Conservation (phyloP, 2,329 filamentous ascomycete species). For the Apiospora saccharicola region DNA sequence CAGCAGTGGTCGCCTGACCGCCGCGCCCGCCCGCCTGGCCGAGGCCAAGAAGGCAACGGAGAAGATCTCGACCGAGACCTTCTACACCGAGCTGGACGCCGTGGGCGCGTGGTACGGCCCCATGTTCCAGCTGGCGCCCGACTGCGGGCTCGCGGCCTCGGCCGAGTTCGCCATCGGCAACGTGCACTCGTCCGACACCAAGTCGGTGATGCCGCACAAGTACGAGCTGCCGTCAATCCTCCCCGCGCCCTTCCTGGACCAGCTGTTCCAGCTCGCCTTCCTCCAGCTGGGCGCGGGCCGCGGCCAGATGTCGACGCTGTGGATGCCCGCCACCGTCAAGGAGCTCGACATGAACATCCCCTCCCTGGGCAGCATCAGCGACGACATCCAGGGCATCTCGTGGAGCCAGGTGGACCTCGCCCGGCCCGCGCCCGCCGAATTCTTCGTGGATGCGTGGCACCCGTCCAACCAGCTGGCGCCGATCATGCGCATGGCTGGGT, state of each 20-base stretch:
- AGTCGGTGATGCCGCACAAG: conserved; percentile 16
- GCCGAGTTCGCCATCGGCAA: conserved; percentile 3
- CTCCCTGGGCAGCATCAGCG: not conserved
- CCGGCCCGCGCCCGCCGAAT: not conserved
- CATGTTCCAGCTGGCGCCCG: conserved; percentile 3
- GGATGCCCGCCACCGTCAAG: not conserved
- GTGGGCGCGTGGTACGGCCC: conserved; percentile 26
- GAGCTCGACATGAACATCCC: conserved; percentile 9
- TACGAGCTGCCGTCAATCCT: conserved; percentile 17
- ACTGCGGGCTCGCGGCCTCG: not conserved
- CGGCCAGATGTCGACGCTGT: not conserved
- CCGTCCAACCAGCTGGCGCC: not conserved
- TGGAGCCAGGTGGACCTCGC: not conserved
- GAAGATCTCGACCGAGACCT: conserved; percentile 39
- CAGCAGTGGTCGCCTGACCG: conserved; percentile 26
- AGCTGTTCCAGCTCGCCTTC: conserved; percentile 3
- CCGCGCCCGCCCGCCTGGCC: not conserved
- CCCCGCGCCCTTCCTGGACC: conserved; percentile 6
- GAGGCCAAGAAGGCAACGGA: not conserved
- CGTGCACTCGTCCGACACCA: not conserved
- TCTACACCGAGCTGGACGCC: conserved; percentile 32
- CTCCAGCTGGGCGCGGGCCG: not conserved
- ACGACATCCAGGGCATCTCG: not conserved
- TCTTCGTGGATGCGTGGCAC: conserved; percentile 17
- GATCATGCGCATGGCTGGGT: conserved; percentile 3